Evolutionary conservation across 192 early-diverging fungal genomes (phyloP), one percentile per base, ranked within the genome.

Genomic region (Coemansia sp.): DNA sequence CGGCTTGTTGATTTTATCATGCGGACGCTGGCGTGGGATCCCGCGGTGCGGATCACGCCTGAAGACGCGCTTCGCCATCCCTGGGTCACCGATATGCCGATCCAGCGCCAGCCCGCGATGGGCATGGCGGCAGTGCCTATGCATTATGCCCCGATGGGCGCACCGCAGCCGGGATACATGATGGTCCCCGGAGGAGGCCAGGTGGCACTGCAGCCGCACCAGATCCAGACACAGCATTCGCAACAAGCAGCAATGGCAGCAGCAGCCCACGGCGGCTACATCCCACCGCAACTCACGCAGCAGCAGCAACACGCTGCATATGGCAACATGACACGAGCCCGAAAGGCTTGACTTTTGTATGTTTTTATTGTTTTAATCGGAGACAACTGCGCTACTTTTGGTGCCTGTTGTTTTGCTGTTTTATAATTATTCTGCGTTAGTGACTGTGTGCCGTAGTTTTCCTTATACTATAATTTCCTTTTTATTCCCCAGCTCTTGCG

Each of bases 1-100:
- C 66, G 84, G 19, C 94, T 99, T 66, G 65, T 97, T 8, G 92
- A 97, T 64, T 99, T 99, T 84, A 85, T 99, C 51, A 58, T 84
- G 44, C 81, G 83, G 20, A 93, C 95, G 63, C 76, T 99, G 48
- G 86, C 86, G 17, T 99, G 97, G 97, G 92, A 95, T 70, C 94
- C 97, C 8, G 87, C 90, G 58, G 87, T 86, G 59, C 86, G 97
- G 19, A 88, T 99, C 86, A 92, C 86, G 25, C 94, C 97, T 37
- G 81, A 84, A 11, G 92, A 96, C 53, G 96, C 92, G 37, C 68
- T 95, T 32, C 83, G 87, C 22, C 97, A 99, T 65, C 90, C 89
- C 41, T 96, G 91, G 88, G 92, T 95, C 42, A 85, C 82, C 14
- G 90, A 90, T 20, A 85, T 87, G 61, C 71, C 81, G 0, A 70